Evolutionary conservation across 257 asterid genomes (phyloP).

Genomic region (Solanum medicagineum): DNA sequence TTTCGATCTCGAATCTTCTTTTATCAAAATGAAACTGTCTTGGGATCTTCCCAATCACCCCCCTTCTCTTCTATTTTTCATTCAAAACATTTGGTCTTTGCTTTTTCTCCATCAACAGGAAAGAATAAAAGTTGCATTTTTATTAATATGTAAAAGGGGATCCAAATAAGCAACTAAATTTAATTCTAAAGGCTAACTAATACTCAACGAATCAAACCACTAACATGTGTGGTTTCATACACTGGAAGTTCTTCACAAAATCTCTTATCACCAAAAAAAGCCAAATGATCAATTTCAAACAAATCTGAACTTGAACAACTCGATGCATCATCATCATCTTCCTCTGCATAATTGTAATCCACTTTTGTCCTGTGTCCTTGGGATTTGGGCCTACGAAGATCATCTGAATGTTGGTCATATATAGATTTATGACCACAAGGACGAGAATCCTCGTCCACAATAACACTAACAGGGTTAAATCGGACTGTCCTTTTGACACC

Average conservation of each 20-base stretch:
- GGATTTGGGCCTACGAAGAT: slow-evolving; percentile 12
- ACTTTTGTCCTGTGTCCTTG: slow-evolving; percentile 6
- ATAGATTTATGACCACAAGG: slow-evolving; percentile 40
- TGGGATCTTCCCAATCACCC: slow-evolving; percentile 24
- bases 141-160: background rate
- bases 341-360: slow-evolving; percentile 6
- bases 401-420: slow-evolving; percentile 8
- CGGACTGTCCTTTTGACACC: slow-evolving; percentile 47
- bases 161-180: background rate
- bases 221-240: slow-evolving; percentile 60
- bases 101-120: slow-evolving; percentile 9
- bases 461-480: slow-evolving; percentile 49
- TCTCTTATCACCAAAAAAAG: slow-evolving; percentile 31
- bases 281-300: slow-evolving; percentile 68
- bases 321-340: slow-evolving; percentile 22
- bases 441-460: slow-evolving; percentile 49
- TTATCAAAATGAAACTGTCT: too few relatives aligned
- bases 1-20: slow-evolving; percentile 26
- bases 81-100: slow-evolving; percentile 8
- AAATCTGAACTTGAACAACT: slow-evolving; percentile 84
- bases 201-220: slow-evolving; percentile 36
- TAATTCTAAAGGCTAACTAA: background rate
- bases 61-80: slow-evolving; percentile 17
- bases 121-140: background rate
- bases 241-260: slow-evolving; percentile 73